These are phyloP conservation scores for Candida adriatica DNA, from an alignment of 805 yeast genomes.

Conservation along the genomic window DNA sequence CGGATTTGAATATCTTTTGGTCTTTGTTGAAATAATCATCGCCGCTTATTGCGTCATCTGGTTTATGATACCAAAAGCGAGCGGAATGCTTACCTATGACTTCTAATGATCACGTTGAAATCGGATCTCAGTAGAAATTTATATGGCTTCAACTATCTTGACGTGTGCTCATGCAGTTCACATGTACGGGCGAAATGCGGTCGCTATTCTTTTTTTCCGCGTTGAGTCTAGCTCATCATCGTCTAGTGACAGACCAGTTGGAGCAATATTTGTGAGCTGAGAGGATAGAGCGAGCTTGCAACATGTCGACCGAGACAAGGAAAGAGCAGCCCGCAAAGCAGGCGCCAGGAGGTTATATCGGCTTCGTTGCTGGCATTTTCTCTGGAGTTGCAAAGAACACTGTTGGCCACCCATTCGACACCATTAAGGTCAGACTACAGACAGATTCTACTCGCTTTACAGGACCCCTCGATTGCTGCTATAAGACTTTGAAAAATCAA, in stretches of 20 bases:
- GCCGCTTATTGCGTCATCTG: constrained; percentile 9
- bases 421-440: constrained; percentile 81
- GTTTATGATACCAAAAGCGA: constrained; percentile 4
- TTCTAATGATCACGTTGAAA: too few relatives aligned
- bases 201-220: too few relatives aligned
- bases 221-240: too few relatives aligned
- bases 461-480: constrained; percentile 78
- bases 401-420: constrained; percentile 92
- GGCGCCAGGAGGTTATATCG: constrained; percentile 36
- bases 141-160: too few relatives aligned
- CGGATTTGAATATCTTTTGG: constrained; percentile 7
- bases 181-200: too few relatives aligned
- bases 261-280: too few relatives aligned
- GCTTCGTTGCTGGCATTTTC: constrained; percentile 84
- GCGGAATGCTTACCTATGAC: constrained; percentile 3
- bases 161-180: too few relatives aligned
- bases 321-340: constrained; percentile 1
- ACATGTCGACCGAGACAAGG: not conserved
- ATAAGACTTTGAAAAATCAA: constrained; percentile 64
- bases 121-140: too few relatives aligned
- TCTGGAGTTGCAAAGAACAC: constrained; percentile 83
- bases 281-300: too few relatives aligned
- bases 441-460: constrained; percentile 65
- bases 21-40: constrained; percentile 7
- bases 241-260: too few relatives aligned